Base-by-base conservation (phyloP, 2,329 filamentous ascomycete genomes). In the Emergomyces pasteurianus region DNA sequence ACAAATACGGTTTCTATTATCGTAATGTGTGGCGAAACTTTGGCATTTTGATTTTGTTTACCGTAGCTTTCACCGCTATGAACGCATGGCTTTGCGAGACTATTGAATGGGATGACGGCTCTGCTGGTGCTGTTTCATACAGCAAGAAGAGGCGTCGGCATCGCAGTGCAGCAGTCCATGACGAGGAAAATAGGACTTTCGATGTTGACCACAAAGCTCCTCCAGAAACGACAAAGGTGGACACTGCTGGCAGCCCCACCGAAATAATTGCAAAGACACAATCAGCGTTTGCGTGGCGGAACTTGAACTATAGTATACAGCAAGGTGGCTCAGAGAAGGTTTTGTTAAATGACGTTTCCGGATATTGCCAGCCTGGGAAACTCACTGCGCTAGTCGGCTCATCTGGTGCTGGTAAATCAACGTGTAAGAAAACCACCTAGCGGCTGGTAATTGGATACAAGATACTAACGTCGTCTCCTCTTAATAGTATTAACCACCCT, bases 361-460 rank as follows among this genome's bases (percentile, higher is more conserved):
- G 89, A 0, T 91, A 88, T 65, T 87, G 84, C 7, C 89, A 88
- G 68, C 88, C 88, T 0, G 88, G 89, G 6, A 77, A 86, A 36
- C 82, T 92, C 78, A 83, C 88, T n/a, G 89, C 89, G 0, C 77
- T 92, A 0, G 87, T 92, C 74, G 89, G 89, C 38, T 86, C 86
- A 1, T 88, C 83, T 7, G 87, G 87, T 26, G 88, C 89, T 8
- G 89, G 89, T 9, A 92, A 92, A 73, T 72, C 70, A 16, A 72
- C 70, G 21, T 63, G 70, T 72, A 65, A 65, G 69, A 58, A 9
- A 46, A 14, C 34, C 23, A 46, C 38, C 23, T 34, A 23, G 2
- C 10, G n/a, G 43, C 9, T 2, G 16, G 18, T 53, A 53, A 14
- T n/a, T n/a, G 2, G 16, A 36, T 21, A 21, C n/a, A 40, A 18